Base-by-base conservation (phyloP, 2,329 filamentous ascomycete genomes). In the Fusarium neocosmosporiellum region DNA sequence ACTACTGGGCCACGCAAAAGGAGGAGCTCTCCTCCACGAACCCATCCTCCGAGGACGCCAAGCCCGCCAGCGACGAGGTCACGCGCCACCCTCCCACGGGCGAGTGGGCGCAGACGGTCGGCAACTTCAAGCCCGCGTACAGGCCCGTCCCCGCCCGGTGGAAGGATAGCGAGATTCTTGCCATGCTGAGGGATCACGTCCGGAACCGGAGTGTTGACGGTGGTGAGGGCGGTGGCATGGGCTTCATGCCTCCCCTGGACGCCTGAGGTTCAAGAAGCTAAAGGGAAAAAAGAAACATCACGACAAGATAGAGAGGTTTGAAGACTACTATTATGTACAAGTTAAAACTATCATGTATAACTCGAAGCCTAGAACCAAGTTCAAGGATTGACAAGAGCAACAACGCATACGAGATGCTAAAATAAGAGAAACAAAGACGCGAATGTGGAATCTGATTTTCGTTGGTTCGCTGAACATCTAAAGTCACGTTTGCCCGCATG, bases 1-100 rank as follows among this genome's bases (percentile, higher is more conserved):
- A 99, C 88, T 99, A 99, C 88, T 99, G 96, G 96, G 94, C 94
- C 5, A 99, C 96, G 18, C 96, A 99, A 83, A 91, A 94, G 76
- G 81, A 83, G 72, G 75, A 90, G 36, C 82, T 86, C 61, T 86
- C 89, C 65, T 73, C 81, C 62, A 81, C 84, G 72, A 77, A 81
- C 77, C 79, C 81, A 55, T 73, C 77, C 50, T 73, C 77, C 18
- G 64, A 69, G 24, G 46, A 74, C 16, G 74, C 59, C 57, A 75
- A 69, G 59, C 69, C 75, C 16, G 71, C 78, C 63, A 71, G 80
- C 66, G 76, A 81, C 59, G 76, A 78, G 77, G 76, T 81, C 63
- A 80, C 78, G 58, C 80, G 81, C 62, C 78, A 83, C 69, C 78
- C 83, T 59, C 76, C 82, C 57, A 69, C 71, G 81, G 95, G 95